These are phyloP conservation scores for Astrocystis sublimbata DNA, from an alignment of 495 filamentous ascomycete genomes.

Conservation along the genomic window DNA sequence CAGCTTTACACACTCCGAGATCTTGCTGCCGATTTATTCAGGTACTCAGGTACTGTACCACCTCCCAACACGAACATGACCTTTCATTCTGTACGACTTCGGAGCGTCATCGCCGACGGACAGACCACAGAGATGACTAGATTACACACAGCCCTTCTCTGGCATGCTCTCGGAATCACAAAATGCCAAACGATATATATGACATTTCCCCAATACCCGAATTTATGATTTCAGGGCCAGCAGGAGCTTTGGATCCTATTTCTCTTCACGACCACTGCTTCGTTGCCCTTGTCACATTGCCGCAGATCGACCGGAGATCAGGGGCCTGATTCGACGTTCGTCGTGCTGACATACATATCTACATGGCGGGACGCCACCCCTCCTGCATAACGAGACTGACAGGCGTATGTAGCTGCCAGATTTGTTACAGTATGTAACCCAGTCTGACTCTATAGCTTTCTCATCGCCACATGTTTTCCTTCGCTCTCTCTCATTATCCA, in stretches of 20 bases:
- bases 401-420: neutral
- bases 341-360: conserved; percentile 20
- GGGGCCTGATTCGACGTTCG: conserved; percentile 2
- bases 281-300: conserved; percentile 4
- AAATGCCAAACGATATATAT: neutral
- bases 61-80: neutral
- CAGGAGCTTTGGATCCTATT: neutral
- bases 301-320: conserved; percentile 2
- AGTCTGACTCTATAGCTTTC: neutral
- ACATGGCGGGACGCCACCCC: conserved; percentile 2
- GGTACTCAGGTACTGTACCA: neutral
- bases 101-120: conserved; percentile 13
- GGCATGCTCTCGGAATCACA: neutral
- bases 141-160: neutral
- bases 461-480: neutral
- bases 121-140: neutral
- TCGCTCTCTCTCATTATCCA: neutral
- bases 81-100: neutral
- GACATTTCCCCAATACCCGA: neutral
- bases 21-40: too few relatives aligned
- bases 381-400: conserved; percentile 9
- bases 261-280: neutral
- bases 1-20: neutral
- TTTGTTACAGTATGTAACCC: neutral
- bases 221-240: neutral